A percentile compares a stretch with the other conserved stretches of the same genome.
Conservation (phyloP, 1,284 basidiomycete species). For the Wallemia ichthyophaga region DNA sequence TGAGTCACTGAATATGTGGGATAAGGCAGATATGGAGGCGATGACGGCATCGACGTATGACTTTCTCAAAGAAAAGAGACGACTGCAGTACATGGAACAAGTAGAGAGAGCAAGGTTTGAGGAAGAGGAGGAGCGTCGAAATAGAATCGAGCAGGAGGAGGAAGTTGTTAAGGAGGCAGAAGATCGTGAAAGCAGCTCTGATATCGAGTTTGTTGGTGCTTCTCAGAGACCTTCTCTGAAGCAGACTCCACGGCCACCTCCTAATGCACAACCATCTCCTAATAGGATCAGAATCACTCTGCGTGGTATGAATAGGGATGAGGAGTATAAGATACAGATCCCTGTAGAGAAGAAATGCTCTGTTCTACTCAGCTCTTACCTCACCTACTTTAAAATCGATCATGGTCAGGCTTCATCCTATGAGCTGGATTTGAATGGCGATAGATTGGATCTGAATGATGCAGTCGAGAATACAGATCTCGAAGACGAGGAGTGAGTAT, state of each 20-base stretch:
- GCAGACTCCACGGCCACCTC: neutral
- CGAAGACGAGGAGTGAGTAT: neutral
- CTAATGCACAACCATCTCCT: neutral
- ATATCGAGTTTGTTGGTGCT: neutral
- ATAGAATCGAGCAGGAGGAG: neutral
- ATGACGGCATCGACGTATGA: neutral
- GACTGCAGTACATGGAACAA: neutral
- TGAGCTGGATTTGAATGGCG: neutral
- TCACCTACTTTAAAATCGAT: neutral
- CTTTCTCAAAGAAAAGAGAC: neutral
- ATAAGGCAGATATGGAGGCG: neutral
- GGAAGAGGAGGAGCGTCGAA: neutral
- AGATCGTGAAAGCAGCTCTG: neutral
- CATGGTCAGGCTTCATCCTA: neutral
- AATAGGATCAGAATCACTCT: neutral
- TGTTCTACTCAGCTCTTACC: neutral
- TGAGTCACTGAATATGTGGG: neutral
- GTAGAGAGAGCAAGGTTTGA: neutral
- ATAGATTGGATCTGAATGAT: neutral
- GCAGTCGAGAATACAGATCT: neutral
- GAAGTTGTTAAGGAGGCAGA: neutral
- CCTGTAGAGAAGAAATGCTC: neutral
- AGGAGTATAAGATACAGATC: neutral
- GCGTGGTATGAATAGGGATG: neutral
- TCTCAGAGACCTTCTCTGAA: neutral